These are phyloP conservation scores for Phytophthora crassamura DNA, from an alignment of 352 stramenopile species.

Conservation along the genomic window DNA sequence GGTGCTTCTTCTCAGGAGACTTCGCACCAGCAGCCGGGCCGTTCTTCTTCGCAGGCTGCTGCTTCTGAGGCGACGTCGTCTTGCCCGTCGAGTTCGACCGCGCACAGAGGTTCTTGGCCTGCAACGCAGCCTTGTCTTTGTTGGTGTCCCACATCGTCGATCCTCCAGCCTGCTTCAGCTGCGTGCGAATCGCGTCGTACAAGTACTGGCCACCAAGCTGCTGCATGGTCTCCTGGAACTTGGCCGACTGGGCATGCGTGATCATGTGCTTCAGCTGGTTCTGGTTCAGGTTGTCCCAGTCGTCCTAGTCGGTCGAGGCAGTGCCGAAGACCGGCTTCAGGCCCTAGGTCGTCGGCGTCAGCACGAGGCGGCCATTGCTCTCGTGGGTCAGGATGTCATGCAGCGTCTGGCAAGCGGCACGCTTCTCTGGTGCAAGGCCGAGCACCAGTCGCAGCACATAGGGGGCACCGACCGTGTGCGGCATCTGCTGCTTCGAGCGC, in stretches of 20 bases:
- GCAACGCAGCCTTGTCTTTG: slow-evolving; percentile 22
- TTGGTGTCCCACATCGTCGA: slow-evolving; percentile 13
- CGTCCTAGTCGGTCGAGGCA: not conserved
- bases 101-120: slow-evolving; percentile 19
- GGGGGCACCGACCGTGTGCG: slow-evolving; percentile 8
- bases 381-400: slow-evolving; percentile 21
- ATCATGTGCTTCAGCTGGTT: slow-evolving; percentile 17
- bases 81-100: not conserved
- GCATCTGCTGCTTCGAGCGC: slow-evolving; percentile 18
- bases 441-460: slow-evolving; percentile 25
- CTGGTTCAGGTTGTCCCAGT: slow-evolving; percentile 8
- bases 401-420: slow-evolving; percentile 11
- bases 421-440: slow-evolving; percentile 29
- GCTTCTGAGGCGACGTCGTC: not conserved
- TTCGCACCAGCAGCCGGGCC: not conserved
- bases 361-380: too few species aligned
- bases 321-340: not conserved
- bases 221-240: slow-evolving; percentile 35
- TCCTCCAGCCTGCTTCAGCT: slow-evolving; percentile 19
- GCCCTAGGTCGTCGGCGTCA: slow-evolving; percentile 1
- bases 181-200: slow-evolving; percentile 24
- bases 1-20: slow-evolving; percentile 14
- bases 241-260: slow-evolving; percentile 22
- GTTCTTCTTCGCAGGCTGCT: slow-evolving; percentile 21
- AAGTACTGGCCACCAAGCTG: slow-evolving; percentile 19